Percentiles rank a stretch among this genome's conserved stretches.
phyloP scores from a whole-genome alignment of 1,139 yeast species.

The Meyerozyma smithsonii region DNA sequence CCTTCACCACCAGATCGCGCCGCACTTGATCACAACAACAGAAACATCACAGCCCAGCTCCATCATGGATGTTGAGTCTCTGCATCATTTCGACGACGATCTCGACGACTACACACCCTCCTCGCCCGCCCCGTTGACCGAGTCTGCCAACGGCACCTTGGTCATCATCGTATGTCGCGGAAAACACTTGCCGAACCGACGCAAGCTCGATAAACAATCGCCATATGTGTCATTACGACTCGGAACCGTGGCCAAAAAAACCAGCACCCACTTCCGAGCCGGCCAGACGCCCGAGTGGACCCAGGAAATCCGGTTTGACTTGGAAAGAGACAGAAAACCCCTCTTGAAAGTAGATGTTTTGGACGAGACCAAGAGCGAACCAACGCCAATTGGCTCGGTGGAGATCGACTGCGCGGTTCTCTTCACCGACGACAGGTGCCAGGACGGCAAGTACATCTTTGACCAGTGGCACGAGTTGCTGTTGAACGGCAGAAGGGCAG shows the following conservation, averaged over 20 bases:
- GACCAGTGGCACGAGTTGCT: constrained; percentile 81
- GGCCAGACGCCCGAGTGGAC: constrained; percentile 93
- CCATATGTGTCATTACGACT: constrained; percentile 80
- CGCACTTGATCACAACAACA: not conserved
- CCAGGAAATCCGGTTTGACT: constrained; percentile 65
- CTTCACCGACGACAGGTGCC: constrained; percentile 43
- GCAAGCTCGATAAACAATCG: constrained; percentile 82
- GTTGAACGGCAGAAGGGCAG: constrained; percentile 74
- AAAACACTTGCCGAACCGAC: constrained; percentile 73
- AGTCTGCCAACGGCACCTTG: constrained; percentile 43
- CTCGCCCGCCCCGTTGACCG: constrained; percentile 6
- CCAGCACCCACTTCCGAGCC: constrained; percentile 71
- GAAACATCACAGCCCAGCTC: not conserved
- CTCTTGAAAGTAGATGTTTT: constrained; percentile 66
- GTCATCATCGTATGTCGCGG: constrained; percentile 49
- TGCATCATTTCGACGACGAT: not conserved
- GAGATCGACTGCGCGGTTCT: constrained; percentile 76
- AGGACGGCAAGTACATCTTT: constrained; percentile 62
- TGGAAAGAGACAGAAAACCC: constrained; percentile 61
- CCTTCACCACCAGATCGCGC: not conserved
- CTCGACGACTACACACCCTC: not conserved
- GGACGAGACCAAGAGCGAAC: constrained; percentile 83
- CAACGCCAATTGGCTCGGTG: constrained; percentile 80
- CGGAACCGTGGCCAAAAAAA: constrained; percentile 75
- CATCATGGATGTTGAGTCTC: not conserved